Conservation (phyloP, 352 stramenopile species). For the Elongisporangium senticosum region DNA sequence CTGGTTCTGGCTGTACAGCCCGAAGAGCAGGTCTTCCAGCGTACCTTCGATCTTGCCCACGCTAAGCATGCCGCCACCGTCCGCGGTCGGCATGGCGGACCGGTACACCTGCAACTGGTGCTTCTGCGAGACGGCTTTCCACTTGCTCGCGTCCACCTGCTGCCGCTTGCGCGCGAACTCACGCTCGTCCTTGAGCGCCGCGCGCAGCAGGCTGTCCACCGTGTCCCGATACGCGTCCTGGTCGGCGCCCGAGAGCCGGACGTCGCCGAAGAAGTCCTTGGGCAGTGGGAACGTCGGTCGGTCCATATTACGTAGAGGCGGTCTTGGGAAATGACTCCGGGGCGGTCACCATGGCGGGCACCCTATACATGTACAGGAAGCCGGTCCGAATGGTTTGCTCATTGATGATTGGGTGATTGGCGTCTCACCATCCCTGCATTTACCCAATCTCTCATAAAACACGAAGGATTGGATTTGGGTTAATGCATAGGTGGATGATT, state of each 20-base stretch:
- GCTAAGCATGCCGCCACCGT: slow-evolving; percentile 7
- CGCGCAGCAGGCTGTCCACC: background rate
- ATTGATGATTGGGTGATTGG: background rate
- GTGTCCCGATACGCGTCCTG: background rate
- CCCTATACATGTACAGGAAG: background rate
- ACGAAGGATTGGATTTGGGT: background rate
- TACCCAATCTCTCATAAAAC: background rate
- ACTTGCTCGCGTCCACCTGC: background rate
- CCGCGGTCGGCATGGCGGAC: background rate
- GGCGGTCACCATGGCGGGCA: background rate
- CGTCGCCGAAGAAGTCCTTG: background rate
- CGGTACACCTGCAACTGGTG: background rate
- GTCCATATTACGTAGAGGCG: background rate
- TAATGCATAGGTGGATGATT: background rate
- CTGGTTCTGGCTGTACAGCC: slow-evolving; percentile 16
- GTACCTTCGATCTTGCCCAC: slow-evolving; percentile 13
- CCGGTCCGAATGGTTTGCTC: background rate
- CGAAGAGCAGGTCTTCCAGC: slow-evolving; percentile 9
- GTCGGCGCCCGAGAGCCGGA: background rate
- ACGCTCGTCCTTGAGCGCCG: background rate
- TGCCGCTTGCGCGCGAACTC: background rate
- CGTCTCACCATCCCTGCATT: background rate
- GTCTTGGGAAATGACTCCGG: background rate
- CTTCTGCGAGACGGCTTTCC: background rate
- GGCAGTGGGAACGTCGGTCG: background rate